Evolutionary conservation across 108 stramenopile species (phyloP).

Genomic region (Cyclotella cryptica): DNA sequence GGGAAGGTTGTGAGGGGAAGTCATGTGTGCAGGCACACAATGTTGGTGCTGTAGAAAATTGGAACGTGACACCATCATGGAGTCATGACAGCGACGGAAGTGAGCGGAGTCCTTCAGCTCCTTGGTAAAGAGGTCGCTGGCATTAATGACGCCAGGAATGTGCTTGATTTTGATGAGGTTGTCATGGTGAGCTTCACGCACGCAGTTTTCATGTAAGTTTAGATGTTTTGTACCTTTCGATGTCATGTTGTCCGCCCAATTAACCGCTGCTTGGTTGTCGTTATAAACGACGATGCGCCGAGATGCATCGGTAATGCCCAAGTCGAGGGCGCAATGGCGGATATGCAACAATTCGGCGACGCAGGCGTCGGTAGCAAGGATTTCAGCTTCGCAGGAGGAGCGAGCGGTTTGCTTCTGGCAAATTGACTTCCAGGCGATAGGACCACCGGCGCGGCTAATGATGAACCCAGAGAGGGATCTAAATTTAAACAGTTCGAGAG

Average conservation of each 20-base stretch:
- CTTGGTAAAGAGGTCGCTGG: too few relatives aligned
- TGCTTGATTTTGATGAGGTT: too few relatives aligned
- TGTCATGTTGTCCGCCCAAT: conserved; percentile 2
- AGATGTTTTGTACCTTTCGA: conserved; percentile 28
- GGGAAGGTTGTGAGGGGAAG: too few relatives aligned
- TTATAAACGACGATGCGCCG: conserved; percentile 3
- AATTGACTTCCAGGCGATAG: conserved; percentile 6
- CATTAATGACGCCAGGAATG: too few relatives aligned
- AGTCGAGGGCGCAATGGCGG: not conserved
- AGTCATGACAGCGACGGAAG: too few relatives aligned
- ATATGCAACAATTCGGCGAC: not conserved
- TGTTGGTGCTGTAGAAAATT: too few relatives aligned
- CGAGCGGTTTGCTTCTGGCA: conserved; percentile 5
- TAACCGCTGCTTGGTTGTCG: not conserved
- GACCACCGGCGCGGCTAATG: not conserved
- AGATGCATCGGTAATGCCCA: not conserved
- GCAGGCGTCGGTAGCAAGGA: conserved; percentile 14
- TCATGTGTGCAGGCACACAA: too few relatives aligned
- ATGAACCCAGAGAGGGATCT: not conserved
- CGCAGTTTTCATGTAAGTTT: conserved; percentile 19
- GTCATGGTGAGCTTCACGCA: too few relatives aligned
- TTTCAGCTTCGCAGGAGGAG: conserved; percentile 22
- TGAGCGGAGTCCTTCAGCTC: too few relatives aligned
- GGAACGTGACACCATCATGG: too few relatives aligned
- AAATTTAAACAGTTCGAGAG: conserved; percentile 3